These are phyloP conservation scores for Epichloe typhina DNA, from an alignment of 2,329 filamentous ascomycete genomes.

Conservation along the genomic window DNA sequence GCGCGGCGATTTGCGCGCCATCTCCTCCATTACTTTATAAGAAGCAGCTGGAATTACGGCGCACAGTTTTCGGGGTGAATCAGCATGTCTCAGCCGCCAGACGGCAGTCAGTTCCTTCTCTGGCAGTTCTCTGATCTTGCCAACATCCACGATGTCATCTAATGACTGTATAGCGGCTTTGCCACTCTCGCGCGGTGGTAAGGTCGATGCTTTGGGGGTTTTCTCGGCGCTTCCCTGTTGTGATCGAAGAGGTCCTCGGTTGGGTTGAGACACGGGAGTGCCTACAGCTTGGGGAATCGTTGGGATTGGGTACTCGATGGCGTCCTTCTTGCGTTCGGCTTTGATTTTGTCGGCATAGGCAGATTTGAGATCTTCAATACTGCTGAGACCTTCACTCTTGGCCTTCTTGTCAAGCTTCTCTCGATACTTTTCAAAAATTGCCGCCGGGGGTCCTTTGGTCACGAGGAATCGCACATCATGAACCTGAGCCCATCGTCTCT, in stretches of 20 bases:
- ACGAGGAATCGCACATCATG: conserved; percentile 85
- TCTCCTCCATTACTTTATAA: conserved; percentile 58
- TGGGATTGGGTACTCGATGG: conserved; percentile 31
- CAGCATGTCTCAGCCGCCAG: conserved; percentile 80
- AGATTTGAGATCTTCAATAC: conserved; percentile 64
- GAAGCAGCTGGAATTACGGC: conserved; percentile 63
- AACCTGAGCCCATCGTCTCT: conserved; percentile 81
- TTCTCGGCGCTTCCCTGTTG: conserved; percentile 10
- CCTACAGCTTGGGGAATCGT: conserved; percentile 23
- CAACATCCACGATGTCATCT: conserved; percentile 55
- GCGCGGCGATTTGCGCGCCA: conserved; percentile 64
- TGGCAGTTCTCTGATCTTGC: conserved; percentile 61
- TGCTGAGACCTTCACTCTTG: conserved; percentile 52
- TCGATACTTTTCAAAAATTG: conserved; percentile 72
- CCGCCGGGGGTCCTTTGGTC: conserved; percentile 55
- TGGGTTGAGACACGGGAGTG: conserved; percentile 23
- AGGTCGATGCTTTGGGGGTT: conserved; percentile 1
- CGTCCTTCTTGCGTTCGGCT: conserved; percentile 53
- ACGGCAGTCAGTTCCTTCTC: conserved; percentile 72
- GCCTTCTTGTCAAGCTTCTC: conserved; percentile 77
- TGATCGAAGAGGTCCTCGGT: conserved; percentile 18
- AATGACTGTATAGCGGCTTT: conserved; percentile 29
- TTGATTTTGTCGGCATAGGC: conserved; percentile 78
- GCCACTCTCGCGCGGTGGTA: neutral
- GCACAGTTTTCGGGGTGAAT: conserved; percentile 62